phyloP scores from a whole-genome alignment of 2,329 filamentous ascomycete genomes.

The Aspergillus uvarum region DNA sequence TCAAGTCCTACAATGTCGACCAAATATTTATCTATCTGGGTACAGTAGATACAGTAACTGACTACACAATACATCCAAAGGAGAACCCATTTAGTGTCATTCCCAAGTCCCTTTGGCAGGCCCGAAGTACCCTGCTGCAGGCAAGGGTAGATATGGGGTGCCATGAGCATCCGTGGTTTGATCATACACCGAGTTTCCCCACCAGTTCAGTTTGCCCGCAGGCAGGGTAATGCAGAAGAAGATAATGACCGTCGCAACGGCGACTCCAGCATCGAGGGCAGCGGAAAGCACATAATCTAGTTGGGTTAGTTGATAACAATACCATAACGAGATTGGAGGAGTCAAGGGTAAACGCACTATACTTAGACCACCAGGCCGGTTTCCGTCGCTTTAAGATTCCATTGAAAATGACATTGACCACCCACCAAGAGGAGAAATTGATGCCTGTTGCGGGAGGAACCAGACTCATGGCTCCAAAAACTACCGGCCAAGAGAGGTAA shows the following conservation, averaged over 20 bases:
- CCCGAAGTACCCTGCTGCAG: constrained; percentile 32
- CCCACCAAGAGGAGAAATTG: constrained; percentile 68
- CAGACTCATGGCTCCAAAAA: constrained; percentile 64
- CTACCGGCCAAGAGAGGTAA: constrained; percentile 66
- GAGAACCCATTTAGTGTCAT: constrained; percentile 11
- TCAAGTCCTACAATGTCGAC: background rate
- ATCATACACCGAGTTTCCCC: constrained; percentile 42
- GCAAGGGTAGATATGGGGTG: constrained; percentile 33
- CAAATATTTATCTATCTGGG: background rate
- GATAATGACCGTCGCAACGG: constrained; percentile 45
- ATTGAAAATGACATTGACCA: constrained; percentile 50
- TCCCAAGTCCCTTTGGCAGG: constrained; percentile 29
- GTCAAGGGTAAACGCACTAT: constrained; percentile 31
- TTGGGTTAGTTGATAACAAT: constrained; percentile 8
- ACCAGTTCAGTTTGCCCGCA: constrained; percentile 41
- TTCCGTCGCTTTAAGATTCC: constrained; percentile 44
- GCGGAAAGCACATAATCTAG: constrained; percentile 46
- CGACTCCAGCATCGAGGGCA: constrained; percentile 45
- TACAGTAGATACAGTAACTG: background rate
- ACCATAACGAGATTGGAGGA: background rate
- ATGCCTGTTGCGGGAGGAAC: constrained; percentile 69
- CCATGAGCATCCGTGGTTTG: constrained; percentile 45
- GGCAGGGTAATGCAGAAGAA: constrained; percentile 48
- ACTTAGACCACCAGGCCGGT: constrained; percentile 52
- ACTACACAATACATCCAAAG: background rate